phyloP scores from a whole-genome alignment of 371 early-diverging fungal genomes.

The Basidiobolus meristosporus region DNA sequence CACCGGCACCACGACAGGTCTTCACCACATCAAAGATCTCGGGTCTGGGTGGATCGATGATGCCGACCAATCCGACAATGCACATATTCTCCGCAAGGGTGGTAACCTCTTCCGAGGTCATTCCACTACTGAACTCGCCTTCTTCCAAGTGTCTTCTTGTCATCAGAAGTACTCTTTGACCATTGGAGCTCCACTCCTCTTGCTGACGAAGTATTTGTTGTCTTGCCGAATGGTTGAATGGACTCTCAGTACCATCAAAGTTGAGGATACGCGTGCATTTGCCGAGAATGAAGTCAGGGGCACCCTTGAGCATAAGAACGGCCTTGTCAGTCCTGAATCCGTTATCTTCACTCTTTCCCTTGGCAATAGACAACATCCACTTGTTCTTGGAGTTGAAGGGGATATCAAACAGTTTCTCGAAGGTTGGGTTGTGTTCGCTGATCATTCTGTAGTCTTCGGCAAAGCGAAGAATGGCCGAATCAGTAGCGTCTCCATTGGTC shows the following conservation, averaged over 20 bases:
- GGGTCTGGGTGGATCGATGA: conserved; percentile 51
- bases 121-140: conserved; percentile 3
- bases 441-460: conserved; percentile 13
- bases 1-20: conserved; percentile 35
- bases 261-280: conserved; percentile 18
- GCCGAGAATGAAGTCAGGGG: conserved; percentile 49
- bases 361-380: neutral
- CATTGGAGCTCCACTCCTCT: conserved; percentile 30
- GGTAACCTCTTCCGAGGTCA: conserved; percentile 7
- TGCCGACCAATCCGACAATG: conserved; percentile 38
- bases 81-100: conserved; percentile 12
- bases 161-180: conserved; percentile 44
- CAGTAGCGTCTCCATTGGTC: conserved; percentile 54
- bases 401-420: neutral
- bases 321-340: conserved; percentile 4
- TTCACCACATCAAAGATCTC: conserved; percentile 34
- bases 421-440: neutral
- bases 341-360: neutral
- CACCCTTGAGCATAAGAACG: conserved; percentile 45
- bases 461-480: conserved; percentile 47
- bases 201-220: conserved; percentile 17
- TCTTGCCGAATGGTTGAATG: conserved; percentile 17
- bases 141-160: neutral
- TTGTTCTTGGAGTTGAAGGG: conserved; percentile 78
- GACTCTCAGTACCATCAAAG: conserved; percentile 15